Percentiles rank a stretch among this genome's conserved stretches.
Conservation (phyloP, 371 early-diverging fungal genomes). For the Lichtheimia corymbifera region DNA sequence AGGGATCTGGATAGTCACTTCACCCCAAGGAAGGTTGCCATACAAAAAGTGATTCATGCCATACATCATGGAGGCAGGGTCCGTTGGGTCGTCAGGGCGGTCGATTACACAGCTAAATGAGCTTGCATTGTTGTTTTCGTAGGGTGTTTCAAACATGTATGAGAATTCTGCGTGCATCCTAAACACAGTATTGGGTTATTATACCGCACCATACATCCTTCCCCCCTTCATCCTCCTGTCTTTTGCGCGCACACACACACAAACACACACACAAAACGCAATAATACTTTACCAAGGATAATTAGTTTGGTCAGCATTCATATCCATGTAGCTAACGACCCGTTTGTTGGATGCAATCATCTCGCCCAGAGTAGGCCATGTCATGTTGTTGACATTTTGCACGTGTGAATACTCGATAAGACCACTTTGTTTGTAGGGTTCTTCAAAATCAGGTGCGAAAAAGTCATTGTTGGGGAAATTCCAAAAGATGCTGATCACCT, state of each 20-base stretch:
- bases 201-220: not conserved
- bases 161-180: slow-evolving; percentile 58
- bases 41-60: slow-evolving; percentile 65
- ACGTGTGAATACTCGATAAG: slow-evolving; percentile 55
- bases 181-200: slow-evolving; percentile 4
- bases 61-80: slow-evolving; percentile 48
- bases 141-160: slow-evolving; percentile 66
- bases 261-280: not conserved
- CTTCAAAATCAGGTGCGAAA: slow-evolving; percentile 45
- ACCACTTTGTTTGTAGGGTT: slow-evolving; percentile 60
- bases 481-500: slow-evolving; percentile 74
- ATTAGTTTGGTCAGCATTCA: slow-evolving; percentile 47
- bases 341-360: slow-evolving; percentile 69
- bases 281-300: slow-evolving; percentile 60
- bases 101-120: slow-evolving; percentile 53
- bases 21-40: slow-evolving; percentile 34
- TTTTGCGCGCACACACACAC: too few relatives aligned
- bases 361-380: slow-evolving; percentile 72
- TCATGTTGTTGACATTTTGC: slow-evolving; percentile 35
- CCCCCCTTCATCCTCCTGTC: not conserved
- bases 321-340: slow-evolving; percentile 66
- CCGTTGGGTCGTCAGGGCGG: slow-evolving; percentile 41
- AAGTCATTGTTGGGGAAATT: slow-evolving; percentile 60
- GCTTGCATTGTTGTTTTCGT: slow-evolving; percentile 40
- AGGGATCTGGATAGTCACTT: slow-evolving; percentile 42